phyloP scores from a whole-genome alignment of 164 flowering plant species.

The Berberis thunbergii region DNA sequence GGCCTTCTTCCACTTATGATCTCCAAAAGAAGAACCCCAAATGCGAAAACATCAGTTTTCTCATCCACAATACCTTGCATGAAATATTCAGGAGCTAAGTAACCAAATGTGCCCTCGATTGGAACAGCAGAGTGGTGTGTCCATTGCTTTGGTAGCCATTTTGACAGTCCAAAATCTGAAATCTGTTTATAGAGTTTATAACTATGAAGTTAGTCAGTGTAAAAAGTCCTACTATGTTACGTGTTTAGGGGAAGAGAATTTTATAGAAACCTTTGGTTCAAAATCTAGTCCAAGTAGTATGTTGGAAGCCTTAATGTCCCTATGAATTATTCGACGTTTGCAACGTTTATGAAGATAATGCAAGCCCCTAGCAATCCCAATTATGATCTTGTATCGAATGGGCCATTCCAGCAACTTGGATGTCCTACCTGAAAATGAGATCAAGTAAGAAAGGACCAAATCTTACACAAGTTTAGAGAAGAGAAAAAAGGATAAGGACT shows the following conservation, averaged over 20 bases:
- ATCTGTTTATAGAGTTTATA: slow-evolving; percentile 27
- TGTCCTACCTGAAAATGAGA: slow-evolving; percentile 26
- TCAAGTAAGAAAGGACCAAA: not conserved
- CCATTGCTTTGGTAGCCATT: slow-evolving; percentile 90
- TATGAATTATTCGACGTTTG: slow-evolving; percentile 70
- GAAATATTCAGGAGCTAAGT: slow-evolving; percentile 91
- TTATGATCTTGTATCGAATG: slow-evolving; percentile 53
- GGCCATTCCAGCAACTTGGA: slow-evolving; percentile 49
- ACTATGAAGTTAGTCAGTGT: not conserved
- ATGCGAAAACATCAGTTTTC: slow-evolving; percentile 84
- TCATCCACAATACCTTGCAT: slow-evolving; percentile 93
- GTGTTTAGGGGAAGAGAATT: not conserved
- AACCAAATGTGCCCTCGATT: slow-evolving; percentile 92
- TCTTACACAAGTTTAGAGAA: not conserved
- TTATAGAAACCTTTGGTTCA: slow-evolving; percentile 61
- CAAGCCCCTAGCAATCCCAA: slow-evolving; percentile 71
- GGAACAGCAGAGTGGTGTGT: slow-evolving; percentile 68
- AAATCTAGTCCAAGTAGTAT: slow-evolving; percentile 74
- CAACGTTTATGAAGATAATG: slow-evolving; percentile 82
- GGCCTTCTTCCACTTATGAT: slow-evolving; percentile 73
- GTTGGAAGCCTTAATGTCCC: slow-evolving; percentile 90
- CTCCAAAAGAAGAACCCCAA: slow-evolving; percentile 84
- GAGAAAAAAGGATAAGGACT: not conserved
- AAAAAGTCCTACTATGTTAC: not conserved
- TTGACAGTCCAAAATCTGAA: slow-evolving; percentile 88